Percentiles rank a stretch among this genome's conserved stretches.
Conservation (phyloP, 257 asterid genomes). For the Solanum virginianum region DNA sequence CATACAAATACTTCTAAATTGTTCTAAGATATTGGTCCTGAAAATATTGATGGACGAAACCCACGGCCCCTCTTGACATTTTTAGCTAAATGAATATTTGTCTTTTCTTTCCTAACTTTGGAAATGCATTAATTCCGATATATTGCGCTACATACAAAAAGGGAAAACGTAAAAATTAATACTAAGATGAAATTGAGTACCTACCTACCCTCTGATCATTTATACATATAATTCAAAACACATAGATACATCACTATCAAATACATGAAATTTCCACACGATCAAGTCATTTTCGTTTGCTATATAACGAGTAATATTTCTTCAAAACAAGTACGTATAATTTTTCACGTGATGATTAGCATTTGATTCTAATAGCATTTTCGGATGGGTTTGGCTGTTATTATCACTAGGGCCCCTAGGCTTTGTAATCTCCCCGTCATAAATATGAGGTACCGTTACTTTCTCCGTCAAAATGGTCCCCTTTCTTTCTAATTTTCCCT, state of each 20-base stretch:
- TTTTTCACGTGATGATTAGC: background rate
- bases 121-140: background rate
- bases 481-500: background rate
- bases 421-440: background rate
- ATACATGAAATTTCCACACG: background rate
- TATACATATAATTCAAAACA: background rate
- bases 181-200: background rate
- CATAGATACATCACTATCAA: background rate
- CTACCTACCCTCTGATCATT: background rate
- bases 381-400: background rate
- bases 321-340: background rate
- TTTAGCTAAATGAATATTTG: background rate
- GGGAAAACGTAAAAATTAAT: background rate
- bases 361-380: too few species aligned
- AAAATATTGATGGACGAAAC: background rate
- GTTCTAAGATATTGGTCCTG: background rate
- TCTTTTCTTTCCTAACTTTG: background rate
- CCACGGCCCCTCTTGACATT: background rate
- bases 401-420: background rate
- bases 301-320: background rate
- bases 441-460: conserved; percentile 14
- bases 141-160: background rate
- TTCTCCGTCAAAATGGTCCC: conserved; percentile 5
- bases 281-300: background rate
- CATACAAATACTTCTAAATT: background rate